A percentile compares a stretch with the other conserved stretches of the same genome.
phyloP scores from a whole-genome alignment of 73 alveolate species.

The Uronychia setigera region DNA sequence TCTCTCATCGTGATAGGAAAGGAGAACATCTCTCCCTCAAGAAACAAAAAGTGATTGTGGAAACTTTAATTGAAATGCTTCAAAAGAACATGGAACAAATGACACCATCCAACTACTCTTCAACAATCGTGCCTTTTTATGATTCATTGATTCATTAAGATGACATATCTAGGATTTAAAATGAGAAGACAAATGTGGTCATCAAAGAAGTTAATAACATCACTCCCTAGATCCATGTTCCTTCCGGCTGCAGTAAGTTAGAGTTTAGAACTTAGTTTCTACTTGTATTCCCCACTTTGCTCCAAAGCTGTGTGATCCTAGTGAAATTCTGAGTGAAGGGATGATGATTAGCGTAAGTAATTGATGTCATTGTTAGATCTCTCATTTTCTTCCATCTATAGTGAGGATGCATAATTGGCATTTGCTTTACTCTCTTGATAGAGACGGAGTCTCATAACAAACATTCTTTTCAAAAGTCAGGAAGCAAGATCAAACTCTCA shows the following conservation, averaged over 20 bases:
- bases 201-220: neutral
- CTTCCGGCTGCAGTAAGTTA: neutral
- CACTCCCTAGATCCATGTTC: neutral
- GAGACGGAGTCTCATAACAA: slow-evolving; percentile 36
- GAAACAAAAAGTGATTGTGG: slow-evolving; percentile 34
- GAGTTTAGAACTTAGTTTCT: slow-evolving; percentile 1
- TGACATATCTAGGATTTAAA: neutral
- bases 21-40: slow-evolving; percentile 6
- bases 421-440: slow-evolving; percentile 17
- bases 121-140: slow-evolving; percentile 21
- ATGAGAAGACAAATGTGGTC: neutral
- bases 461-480: slow-evolving; percentile 35
- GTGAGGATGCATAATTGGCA: slow-evolving; percentile 50
- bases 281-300: slow-evolving; percentile 37
- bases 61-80: slow-evolving; percentile 3
- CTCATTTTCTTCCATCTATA: slow-evolving; percentile 29
- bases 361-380: neutral
- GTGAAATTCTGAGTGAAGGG: slow-evolving; percentile 21
- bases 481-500: too few relatives aligned
- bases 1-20: slow-evolving; percentile 30
- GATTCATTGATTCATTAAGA: slow-evolving; percentile 4
- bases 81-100: neutral
- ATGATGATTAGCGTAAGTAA: neutral
- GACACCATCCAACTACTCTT: neutral
- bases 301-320: slow-evolving; percentile 5